Evolutionary conservation across 345 rosid genomes (phyloP), one percentile per base, ranked within the genome.

Genomic region (Euphorbia pulcherrima): DNA sequence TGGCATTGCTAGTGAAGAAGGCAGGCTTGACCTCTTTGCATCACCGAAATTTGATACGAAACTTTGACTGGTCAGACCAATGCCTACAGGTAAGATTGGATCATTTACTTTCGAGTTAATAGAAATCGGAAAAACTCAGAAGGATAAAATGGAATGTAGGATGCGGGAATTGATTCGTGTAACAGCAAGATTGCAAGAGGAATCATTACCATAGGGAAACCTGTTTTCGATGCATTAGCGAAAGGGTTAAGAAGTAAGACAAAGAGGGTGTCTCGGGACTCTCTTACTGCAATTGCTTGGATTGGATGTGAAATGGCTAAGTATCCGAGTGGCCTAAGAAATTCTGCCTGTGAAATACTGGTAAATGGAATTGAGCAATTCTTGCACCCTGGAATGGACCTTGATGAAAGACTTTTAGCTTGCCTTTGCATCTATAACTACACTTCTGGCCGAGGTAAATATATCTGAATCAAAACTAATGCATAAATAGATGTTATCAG

Each of bases 351-450:
- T 68, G 89, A 88, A 71, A 84, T 85, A 68, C 78, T 93, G 69
- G 82, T 90, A 21, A 78, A 72, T 54, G 94, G 86, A 65, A 72
- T 88, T 28, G 77, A 88, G 77, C 87, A 88, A 37, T 86, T 80
- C 74, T 59, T 93, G 79, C 88, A 93, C 79, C 98, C 98, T 62
- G 97, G 98, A 63, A 41, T 76, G 23, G 90, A 88, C 72, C 87
- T 90, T 59, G 96, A 90, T 74, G 90, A 88, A 66, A 82, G 97
- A 79, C 83, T 93, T 64, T 83, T 90, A 64, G 94, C 92, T 8
- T 88, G 92, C 82, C 68, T 85, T 21, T 87, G 90, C 94, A 83
- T 92, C 83, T 92, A 88, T 67, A 92, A 90, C 77, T 88, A 86
- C 65, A 86, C 93, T 77, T 88, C 97, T 5, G 96, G 92, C 1